Evolutionary conservation across 805 yeast species (phyloP), one percentile per base, ranked within the genome.

Genomic region (Saccharomycopsis capsularis): DNA sequence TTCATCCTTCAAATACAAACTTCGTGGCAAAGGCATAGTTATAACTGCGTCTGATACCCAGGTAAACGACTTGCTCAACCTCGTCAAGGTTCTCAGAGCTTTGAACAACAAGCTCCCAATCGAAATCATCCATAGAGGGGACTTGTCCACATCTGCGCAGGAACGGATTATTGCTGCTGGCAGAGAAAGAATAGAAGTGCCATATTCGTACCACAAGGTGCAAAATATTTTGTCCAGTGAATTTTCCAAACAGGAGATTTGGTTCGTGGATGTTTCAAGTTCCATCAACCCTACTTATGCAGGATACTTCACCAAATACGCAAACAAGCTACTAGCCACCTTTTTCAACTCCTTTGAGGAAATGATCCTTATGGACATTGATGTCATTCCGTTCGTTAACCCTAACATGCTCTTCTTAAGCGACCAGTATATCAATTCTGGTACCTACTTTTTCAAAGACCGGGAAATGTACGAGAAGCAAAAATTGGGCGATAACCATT

Each of bases 361-460:
- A 54, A 64, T 70, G 40, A 62, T 78, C 7, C 62, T 78, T 30
- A 48, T 78, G 30, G 83, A 78, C 58, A 72, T 78, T 2, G 82
- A 78, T 59, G 64, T 74, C 0, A 74, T 76, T 1, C 63, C 74
- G 1, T 59, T 73, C 38, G 61, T 68, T 1, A 71, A 75, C 48
- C 51, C 65, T 1, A 67, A 69, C 2, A 59, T 57, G 13, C 60
- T 68, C 29, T 66, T 71, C 62, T 53, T 57, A 52, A 40, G 57
- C 54, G 44, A 55, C 52, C 58, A 60, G 25, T 74, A 68, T 54
- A 51, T 56, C 27, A 57, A 62, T 3, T 56, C 65, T 0, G 63
- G 68, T 1, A 63, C 77, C 2, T 56, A 60, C 25, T 75, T 75
- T 56, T 75, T 74, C 58, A 69, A 67, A 55, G 80, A 75, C 56